Evolutionary conservation across 257 asterid species (phyloP), one percentile per base, ranked within the genome.

Genomic region (Mentha longifolia): DNA sequence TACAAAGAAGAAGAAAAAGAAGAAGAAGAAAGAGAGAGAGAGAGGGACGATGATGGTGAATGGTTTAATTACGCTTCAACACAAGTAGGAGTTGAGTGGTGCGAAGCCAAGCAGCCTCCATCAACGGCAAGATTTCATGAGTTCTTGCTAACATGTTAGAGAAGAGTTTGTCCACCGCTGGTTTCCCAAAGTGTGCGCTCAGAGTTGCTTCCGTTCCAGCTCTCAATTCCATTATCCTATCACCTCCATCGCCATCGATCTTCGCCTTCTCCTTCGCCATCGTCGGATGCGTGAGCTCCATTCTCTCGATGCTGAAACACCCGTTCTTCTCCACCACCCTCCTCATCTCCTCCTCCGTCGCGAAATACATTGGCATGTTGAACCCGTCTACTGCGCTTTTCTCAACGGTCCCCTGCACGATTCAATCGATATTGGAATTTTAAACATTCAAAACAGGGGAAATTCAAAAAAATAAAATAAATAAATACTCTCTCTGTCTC

Each of bases 351-450:
- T 2, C 54, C 1, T 30, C 61, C 3, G 45, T 54, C 1, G 72
- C 68, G 3, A 14, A 0, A 7, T 78, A 71, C 0, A 69, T 0
- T 0, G 79, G 86, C 50, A 75, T 6, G 66, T 78, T 78, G 69
- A 82, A 78, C 7, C 57, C 73, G 56, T 82, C 81, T 14, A 82
- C 68, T 22, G 25, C 75, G 0, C 67, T 60, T 66, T 52, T 49
- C 43, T 74, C 74, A 15, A 73, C 55, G 6, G 76, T 33, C 25
- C 86, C 84, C 80, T n/a, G n/a, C n/a, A n/a, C n/a, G n/a, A n/a
- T n/a, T n/a, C n/a, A n/a, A n/a, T n/a, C n/a, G n/a, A n/a, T n/a
- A n/a, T n/a, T n/a, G n/a, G n/a, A n/a, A n/a, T n/a, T n/a, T n/a
- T n/a, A n/a, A n/a, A n/a, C n/a, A n/a, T n/a, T n/a, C n/a, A n/a